Evolutionary conservation across 805 yeast genomes (phyloP), one percentile per base, ranked within the genome.

Genomic region (Dipodascus geniculatus): DNA sequence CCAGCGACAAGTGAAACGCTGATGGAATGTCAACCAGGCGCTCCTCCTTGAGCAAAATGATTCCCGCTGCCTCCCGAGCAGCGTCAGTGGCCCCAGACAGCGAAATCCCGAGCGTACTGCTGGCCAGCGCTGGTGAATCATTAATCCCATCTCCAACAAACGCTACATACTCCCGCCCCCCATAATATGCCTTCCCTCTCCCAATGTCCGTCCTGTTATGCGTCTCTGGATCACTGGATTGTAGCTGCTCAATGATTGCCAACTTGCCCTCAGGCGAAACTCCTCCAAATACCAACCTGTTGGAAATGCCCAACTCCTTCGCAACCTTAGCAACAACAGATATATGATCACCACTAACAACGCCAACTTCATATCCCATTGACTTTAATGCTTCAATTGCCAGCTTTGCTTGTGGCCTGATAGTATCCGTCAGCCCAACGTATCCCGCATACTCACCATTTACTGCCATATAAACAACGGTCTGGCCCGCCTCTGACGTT

Each of bases 71-170:
- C 60, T 90, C 96, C 60, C 93, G 85, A 0, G 99, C 98, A 60
- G 93, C 87, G 63, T 93, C 98, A 0, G 98, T 87, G 3, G 98
- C 96, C 0, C 95, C 79, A 8, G 95, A 83, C 55, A 95, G 80
- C 9, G 98, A 93, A 61, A 95, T 81, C 22, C 99, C 99, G 19
- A 93, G 70, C 59, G 89, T 87, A 0, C 96, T 85, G 54, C 84
- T 77, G 1, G 87, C 95, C 53, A 93, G 75, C 0, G 98, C 98
- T 0, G 99, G 97, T 0, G 98, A 95, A 66, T 93, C 99, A 67
- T 93, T 93, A 59, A 93, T 87, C 56, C 99, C 99, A 69, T 93
- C 99, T 42, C 99, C 99, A 22, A 93, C 83, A 74, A 95, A 89
- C 3, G 90, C 91, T 47, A 93, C 83, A n/a, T 42, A 14, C 51